A percentile compares a stretch with the other conserved stretches of the same genome.
Conservation (phyloP, 768 basidiomycete species). For the Lactarius hengduanensis region DNA sequence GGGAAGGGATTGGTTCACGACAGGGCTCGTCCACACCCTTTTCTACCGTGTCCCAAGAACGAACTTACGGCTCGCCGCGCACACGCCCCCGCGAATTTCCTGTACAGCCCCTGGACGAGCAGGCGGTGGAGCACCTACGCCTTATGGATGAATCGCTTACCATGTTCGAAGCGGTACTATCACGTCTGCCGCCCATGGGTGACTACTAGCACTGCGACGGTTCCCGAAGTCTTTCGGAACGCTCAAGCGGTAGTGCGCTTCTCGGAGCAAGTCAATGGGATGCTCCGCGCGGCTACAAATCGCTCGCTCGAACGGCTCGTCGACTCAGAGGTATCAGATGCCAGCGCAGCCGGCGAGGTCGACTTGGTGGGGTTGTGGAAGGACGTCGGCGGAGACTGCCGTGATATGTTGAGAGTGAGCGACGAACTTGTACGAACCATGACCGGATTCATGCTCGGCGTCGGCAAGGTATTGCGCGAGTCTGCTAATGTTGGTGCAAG, state of each 20-base stretch:
- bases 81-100: conserved; percentile 15
- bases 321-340: conserved; percentile 66
- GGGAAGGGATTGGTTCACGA: conserved; percentile 24
- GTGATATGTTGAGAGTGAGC: conserved; percentile 67
- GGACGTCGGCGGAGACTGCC: conserved; percentile 64
- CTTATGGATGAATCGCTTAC: conserved; percentile 67
- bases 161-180: conserved; percentile 67
- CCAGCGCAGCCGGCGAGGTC: conserved; percentile 33
- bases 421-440: conserved; percentile 77
- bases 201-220: conserved; percentile 41
- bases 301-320: conserved; percentile 72
- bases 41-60: conserved; percentile 22
- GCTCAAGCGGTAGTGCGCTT: conserved; percentile 64
- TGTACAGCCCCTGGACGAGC: conserved; percentile 24
- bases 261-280: conserved; percentile 63
- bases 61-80: conserved; percentile 29
- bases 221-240: conserved; percentile 55
- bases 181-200: conserved; percentile 50
- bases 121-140: conserved; percentile 55
- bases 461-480: conserved; percentile 69
- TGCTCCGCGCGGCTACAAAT: conserved; percentile 55
- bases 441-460: conserved; percentile 73
- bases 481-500: conserved; percentile 34
- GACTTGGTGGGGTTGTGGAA: conserved; percentile 62
- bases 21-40: conserved; percentile 21